These are phyloP conservation scores for Perkinsus marinus DNA, from an alignment of 169 alveolate genomes.

Conservation along the genomic window DNA sequence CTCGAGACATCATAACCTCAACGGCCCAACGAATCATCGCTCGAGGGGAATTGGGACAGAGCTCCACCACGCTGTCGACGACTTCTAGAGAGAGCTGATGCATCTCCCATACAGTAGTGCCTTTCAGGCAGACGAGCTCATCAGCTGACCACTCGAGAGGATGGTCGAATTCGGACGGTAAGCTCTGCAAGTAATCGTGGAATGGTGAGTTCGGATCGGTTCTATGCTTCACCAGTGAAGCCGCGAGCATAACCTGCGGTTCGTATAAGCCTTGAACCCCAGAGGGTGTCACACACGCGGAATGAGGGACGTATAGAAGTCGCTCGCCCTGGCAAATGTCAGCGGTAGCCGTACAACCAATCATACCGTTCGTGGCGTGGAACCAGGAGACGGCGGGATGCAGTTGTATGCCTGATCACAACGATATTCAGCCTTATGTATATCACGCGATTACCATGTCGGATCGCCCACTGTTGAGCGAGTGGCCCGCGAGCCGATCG, in stretches of 20 bases:
- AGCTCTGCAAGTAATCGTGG: not conserved
- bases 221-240: not conserved
- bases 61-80: not conserved
- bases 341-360: not conserved
- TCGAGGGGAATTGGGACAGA: not conserved
- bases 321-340: not conserved
- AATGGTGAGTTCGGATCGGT: not conserved
- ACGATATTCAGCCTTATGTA: not conserved
- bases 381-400: not conserved
- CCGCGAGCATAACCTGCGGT: not conserved
- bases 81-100: not conserved
- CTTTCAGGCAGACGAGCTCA: not conserved
- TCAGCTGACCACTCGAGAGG: not conserved
- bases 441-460: not conserved
- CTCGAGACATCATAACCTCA: not conserved
- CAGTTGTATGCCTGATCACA: not conserved
- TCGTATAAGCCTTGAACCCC: not conserved
- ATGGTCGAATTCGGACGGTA: not conserved
- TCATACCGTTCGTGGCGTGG: not conserved
- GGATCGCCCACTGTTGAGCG: not conserved
- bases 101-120: not conserved
- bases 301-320: not conserved
- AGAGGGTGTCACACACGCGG: not conserved
- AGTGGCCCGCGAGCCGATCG: not conserved
- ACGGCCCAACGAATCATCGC: not conserved